Percentiles rank a stretch among this genome's conserved stretches.
These are phyloP conservation scores for Trichoderma harzianum DNA, from an alignment of 2,329 filamentous ascomycete species.

Conservation along the genomic window DNA sequence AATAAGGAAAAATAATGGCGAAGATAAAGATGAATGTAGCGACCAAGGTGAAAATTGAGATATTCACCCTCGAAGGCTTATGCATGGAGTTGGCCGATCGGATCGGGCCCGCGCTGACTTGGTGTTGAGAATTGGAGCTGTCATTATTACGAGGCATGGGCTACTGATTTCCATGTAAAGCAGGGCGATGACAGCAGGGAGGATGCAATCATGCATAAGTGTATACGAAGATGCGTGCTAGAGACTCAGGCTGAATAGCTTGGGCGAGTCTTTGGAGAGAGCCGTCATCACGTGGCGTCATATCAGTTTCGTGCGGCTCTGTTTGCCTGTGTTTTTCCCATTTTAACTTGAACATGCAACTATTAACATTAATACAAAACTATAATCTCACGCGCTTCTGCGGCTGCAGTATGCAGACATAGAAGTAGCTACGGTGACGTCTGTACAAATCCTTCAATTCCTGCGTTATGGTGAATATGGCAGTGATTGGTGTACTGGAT, in stretches of 20 bases:
- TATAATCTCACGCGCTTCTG: neutral
- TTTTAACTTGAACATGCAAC: neutral
- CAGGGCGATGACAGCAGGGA: neutral
- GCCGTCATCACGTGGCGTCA: neutral
- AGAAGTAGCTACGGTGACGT: neutral
- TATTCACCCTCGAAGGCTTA: neutral
- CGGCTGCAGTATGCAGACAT: neutral
- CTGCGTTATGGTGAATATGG: neutral
- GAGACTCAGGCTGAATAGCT: neutral
- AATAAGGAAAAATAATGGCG: neutral
- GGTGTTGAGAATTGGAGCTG: neutral
- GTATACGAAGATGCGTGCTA: neutral
- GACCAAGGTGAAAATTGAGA: neutral
- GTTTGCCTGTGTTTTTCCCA: neutral
- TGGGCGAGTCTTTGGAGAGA: neutral
- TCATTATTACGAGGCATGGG: neutral
- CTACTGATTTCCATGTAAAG: neutral
- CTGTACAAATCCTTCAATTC: neutral
- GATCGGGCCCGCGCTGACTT: neutral
- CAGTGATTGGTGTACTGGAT: neutral
- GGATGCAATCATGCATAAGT: neutral
- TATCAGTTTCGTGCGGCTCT: neutral
- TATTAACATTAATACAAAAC: neutral
- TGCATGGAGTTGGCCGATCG: neutral
- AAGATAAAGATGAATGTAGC: neutral